Evolutionary conservation across 202 grass and related monocot genomes (phyloP).

Genomic region (Carex arenaria): DNA sequence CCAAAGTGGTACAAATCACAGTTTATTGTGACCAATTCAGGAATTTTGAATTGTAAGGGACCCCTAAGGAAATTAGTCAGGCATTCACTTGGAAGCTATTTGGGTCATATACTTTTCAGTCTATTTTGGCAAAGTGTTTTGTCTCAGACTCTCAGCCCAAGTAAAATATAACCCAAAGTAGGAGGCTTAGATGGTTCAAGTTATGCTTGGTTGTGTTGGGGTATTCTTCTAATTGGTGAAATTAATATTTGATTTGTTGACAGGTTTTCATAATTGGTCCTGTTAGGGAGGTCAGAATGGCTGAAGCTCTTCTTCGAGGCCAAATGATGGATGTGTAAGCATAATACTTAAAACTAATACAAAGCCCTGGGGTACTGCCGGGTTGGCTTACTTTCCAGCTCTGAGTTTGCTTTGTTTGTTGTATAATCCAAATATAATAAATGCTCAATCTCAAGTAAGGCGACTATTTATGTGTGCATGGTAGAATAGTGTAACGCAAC

Average conservation of each 20-base stretch:
- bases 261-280: constrained; percentile 98
- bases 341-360: constrained; percentile 4
- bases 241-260: constrained; percentile 13
- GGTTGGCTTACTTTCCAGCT: background rate
- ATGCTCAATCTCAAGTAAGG: background rate
- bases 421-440: background rate
- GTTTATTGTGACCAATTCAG: background rate
- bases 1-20: background rate
- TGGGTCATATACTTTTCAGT: background rate
- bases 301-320: constrained; percentile 84
- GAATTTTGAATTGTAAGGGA: background rate
- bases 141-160: background rate
- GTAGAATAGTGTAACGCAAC: background rate
- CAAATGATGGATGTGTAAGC: constrained; percentile 56
- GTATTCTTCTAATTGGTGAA: background rate
- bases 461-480: background rate
- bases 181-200: background rate
- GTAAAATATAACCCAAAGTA: background rate
- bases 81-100: background rate
- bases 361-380: background rate
- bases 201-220: background rate
- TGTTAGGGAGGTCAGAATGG: constrained; percentile 74
- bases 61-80: background rate
- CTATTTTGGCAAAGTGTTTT: background rate
- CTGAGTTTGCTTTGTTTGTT: constrained; percentile 4